phyloP scores from a whole-genome alignment of 257 asterid species.

The Oldenlandia corymbosa region DNA sequence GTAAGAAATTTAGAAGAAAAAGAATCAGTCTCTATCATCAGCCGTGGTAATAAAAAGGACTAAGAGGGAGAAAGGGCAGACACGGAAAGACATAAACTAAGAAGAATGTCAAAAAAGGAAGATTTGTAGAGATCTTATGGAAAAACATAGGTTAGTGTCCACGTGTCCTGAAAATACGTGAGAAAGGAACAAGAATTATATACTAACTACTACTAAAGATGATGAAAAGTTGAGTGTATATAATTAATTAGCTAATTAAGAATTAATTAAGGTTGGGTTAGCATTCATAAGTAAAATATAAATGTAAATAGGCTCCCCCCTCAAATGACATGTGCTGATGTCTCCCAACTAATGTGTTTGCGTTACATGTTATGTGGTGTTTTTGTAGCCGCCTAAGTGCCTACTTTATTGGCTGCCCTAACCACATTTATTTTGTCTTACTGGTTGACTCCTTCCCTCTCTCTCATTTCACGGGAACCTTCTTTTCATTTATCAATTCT shows the following conservation, averaged over 20 bases:
- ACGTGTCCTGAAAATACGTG: neutral
- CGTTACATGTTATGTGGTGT: constrained; percentile 52
- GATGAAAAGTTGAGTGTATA: neutral
- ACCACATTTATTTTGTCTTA: constrained; percentile 63
- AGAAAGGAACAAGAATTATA: neutral
- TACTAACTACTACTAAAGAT: too few species aligned
- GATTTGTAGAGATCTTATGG: neutral
- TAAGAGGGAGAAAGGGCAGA: too few species aligned
- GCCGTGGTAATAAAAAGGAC: too few species aligned
- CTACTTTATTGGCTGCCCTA: constrained; percentile 40
- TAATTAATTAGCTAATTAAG: neutral
- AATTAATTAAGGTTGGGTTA: neutral
- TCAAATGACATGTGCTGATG: constrained; percentile 61
- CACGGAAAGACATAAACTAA: neutral
- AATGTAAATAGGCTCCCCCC: constrained; percentile 13
- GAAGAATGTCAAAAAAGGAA: neutral
- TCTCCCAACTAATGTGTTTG: constrained; percentile 33
- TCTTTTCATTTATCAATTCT: constrained; percentile 32
- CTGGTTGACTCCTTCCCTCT: constrained; percentile 33
- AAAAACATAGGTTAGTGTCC: neutral
- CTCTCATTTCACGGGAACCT: constrained; percentile 19
- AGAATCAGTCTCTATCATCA: too few species aligned
- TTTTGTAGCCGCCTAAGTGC: constrained; percentile 68
- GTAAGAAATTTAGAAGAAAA: too few species aligned
- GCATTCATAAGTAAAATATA: too few species aligned